phyloP scores from a whole-genome alignment of 305 asterid genomes.

The Euphrasia arctica region DNA sequence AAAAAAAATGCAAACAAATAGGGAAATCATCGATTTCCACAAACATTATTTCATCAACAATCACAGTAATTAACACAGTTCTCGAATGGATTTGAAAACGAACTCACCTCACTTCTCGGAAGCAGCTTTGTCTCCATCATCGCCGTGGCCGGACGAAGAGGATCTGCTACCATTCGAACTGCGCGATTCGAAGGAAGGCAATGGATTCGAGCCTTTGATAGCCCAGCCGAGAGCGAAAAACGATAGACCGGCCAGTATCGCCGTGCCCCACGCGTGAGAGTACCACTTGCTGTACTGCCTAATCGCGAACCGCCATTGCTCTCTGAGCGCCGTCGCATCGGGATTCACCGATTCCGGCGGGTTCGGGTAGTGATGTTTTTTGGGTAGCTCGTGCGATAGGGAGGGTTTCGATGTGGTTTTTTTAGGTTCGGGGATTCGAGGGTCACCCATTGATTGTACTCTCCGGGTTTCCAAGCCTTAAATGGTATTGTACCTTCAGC shows the following conservation, averaged over 20 bases:
- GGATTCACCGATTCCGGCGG: constrained; percentile 69
- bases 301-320: constrained; percentile 79
- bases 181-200: constrained; percentile 48
- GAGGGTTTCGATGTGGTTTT: constrained; percentile 30
- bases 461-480: background rate
- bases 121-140: constrained; percentile 23
- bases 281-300: constrained; percentile 88
- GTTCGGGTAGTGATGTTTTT: constrained; percentile 42
- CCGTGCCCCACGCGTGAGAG: constrained; percentile 95
- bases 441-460: constrained; percentile 36
- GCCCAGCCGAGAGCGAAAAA: constrained; percentile 90
- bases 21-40: too few species aligned
- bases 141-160: constrained; percentile 22
- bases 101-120: constrained; percentile 11
- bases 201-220: constrained; percentile 80
- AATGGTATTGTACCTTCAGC: too few species aligned
- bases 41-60: too few species aligned
- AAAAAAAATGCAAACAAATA: too few species aligned
- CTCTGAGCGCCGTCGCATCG: constrained; percentile 75
- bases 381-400: constrained; percentile 31
- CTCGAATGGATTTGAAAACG: too few species aligned
- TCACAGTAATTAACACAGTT: too few species aligned
- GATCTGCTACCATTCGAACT: constrained; percentile 4
- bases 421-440: constrained; percentile 33
- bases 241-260: constrained; percentile 89